Conservation (phyloP, 257 asterid species). For the Solanum verrucosum region DNA sequence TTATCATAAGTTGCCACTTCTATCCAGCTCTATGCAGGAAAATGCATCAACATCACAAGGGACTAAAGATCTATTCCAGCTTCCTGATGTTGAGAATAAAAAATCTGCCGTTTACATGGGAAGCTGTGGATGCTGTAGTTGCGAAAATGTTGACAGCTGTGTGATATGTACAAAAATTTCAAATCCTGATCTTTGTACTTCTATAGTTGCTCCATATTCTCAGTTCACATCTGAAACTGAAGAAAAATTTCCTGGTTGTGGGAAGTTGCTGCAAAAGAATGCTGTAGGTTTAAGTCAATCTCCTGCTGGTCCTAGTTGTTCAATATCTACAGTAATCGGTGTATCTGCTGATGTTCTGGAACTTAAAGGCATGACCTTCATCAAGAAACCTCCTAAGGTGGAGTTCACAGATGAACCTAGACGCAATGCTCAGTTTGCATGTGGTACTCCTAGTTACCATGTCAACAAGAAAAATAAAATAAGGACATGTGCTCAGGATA, state of each 20-base stretch:
- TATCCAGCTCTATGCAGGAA: conserved; percentile 14
- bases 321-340: conserved; percentile 11
- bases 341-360: conserved; percentile 25
- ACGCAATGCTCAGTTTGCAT: conserved; percentile 7
- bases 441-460: background rate
- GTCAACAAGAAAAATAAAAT: conserved; percentile 3
- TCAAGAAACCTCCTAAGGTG: conserved; percentile 51
- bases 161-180: conserved; percentile 3
- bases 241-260: conserved; percentile 7
- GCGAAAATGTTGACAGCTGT: conserved; percentile 11
- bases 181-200: conserved; percentile 14
- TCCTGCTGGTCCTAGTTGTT: background rate
- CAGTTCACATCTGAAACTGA: conserved; percentile 2
- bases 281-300: conserved; percentile 9
- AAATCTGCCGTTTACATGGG: conserved; percentile 9
- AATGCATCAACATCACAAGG: conserved; percentile 5
- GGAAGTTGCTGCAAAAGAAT: conserved; percentile 15
- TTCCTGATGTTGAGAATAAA: conserved; percentile 3
- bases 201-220: conserved; percentile 11
- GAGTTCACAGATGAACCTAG: conserved; percentile 37
- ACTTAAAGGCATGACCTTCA: conserved; percentile 42
- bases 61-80: background rate
- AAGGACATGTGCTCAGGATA: conserved; percentile 13
- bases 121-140: conserved; percentile 5
- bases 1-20: conserved; percentile 18